Base-by-base conservation (phyloP, 148 eudicot genomes). In the Camellia sinensis region DNA sequence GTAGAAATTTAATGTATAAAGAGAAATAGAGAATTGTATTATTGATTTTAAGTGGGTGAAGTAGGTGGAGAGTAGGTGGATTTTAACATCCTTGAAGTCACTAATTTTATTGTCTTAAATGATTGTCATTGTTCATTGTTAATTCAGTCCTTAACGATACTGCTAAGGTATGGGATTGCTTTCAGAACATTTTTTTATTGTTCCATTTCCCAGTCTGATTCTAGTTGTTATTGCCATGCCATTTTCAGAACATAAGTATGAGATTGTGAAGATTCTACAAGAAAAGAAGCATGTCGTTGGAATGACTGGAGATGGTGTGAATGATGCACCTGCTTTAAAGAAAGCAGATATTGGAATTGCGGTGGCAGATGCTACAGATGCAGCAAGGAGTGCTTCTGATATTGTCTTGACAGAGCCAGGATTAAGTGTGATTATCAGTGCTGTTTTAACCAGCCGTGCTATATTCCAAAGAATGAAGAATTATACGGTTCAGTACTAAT, bases 331-430 rank as follows among this genome's bases (percentile, higher is more conserved):
- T 29, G 94, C 94, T 78, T 84, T 91, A 54, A 91, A 91, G 84
- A 91, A 89, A 83, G 94, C 94, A 77, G 94, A 91, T 82, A 91
- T 91, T 60, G 94, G 94, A 75, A 91, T 91, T 74, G 94, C 94
- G 63, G 94, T 91, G 65, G 86, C 91, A 46, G 92, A 91, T 84
- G 89, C 94, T 44, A 91, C 94, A 66, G 92, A 91, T 83, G 94
- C 91, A 80, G 94, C 94, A 59, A 85, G 91, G 80, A 82, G 90
- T 85, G 94, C 94, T 40, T 80, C 94, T 81, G 94, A 91, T 85
- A 78, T 91, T 72, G 92, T 91, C 74, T 79, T 91, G 78, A 91
- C 94, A 44, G 92, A 91, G 84, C 94, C 94, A 37, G 94, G 92
- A n/a, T 88, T 89, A 84, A 91, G 91, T 77, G 90, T 91, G 54